Conservation (phyloP, 345 rosid species). For the Arabis alpina region DNA sequence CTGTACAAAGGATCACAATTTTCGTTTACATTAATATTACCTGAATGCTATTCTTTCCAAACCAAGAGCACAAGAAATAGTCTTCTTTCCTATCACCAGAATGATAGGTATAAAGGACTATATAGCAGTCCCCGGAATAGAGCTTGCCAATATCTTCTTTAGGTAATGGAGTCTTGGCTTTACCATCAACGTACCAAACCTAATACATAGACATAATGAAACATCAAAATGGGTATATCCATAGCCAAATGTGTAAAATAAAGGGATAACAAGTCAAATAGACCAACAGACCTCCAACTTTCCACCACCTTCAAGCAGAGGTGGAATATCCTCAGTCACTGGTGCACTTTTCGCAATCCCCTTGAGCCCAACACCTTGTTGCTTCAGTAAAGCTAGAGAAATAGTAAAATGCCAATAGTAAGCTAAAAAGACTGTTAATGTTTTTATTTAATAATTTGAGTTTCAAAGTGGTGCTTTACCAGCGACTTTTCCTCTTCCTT, state of each 20-base stretch:
- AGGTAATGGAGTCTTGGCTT: conserved; percentile 75
- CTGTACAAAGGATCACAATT: conserved; percentile 1
- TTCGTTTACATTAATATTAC: conserved; percentile 44
- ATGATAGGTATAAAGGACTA: conserved; percentile 87
- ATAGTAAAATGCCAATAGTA: conserved; percentile 28
- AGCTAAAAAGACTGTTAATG: conserved; percentile 2
- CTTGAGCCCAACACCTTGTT: conserved; percentile 90
- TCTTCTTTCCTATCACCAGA: conserved; percentile 97
- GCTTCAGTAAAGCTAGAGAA: conserved; percentile 87
- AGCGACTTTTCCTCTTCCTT: conserved; percentile 98
- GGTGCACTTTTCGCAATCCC: conserved; percentile 77
- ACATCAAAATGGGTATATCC: conserved; percentile 1
- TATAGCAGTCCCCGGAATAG: conserved; percentile 94
- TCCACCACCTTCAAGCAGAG: conserved; percentile 96
- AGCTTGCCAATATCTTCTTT: conserved; percentile 92
- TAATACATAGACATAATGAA: conserved; percentile 37
- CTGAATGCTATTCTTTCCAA: conserved; percentile 87
- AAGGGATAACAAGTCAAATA: conserved; percentile 13
- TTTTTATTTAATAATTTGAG: not conserved
- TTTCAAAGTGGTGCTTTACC: conserved; percentile 51
- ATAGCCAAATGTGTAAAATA: conserved; percentile 12
- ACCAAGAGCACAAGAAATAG: conserved; percentile 85
- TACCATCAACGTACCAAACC: conserved; percentile 92
- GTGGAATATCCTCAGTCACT: conserved; percentile 88
- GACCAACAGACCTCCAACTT: conserved; percentile 78